Conservation (phyloP, 257 asterid species). For the Linderniella brevidens region DNA sequence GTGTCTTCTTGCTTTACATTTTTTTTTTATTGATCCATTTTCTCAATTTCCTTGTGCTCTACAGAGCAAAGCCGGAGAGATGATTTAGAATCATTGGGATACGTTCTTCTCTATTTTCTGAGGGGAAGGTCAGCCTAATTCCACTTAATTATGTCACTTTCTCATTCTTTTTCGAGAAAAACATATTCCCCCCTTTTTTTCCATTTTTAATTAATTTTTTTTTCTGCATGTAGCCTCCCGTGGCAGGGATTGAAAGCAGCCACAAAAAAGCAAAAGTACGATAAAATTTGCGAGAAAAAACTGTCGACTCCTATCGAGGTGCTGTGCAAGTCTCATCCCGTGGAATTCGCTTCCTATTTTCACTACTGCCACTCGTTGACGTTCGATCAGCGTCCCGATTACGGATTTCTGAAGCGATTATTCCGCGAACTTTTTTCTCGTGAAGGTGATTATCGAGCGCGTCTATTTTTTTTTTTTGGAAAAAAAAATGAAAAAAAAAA, state of each 20-base stretch:
- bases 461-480: too few relatives aligned
- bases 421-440: constrained; percentile 80
- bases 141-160: constrained; percentile 7
- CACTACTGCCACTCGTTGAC: constrained; percentile 92
- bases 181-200: too few relatives aligned
- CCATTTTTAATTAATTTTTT: background rate
- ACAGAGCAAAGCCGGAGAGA: constrained; percentile 94
- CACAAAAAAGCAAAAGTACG: constrained; percentile 93
- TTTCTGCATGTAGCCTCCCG: constrained; percentile 57
- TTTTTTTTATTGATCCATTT: constrained; percentile 4
- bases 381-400: constrained; percentile 92
- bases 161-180: background rate
- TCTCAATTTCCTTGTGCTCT: constrained; percentile 8
- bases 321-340: constrained; percentile 88
- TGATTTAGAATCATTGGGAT: constrained; percentile 93
- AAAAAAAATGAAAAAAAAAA: too few relatives aligned
- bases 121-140: constrained; percentile 99
- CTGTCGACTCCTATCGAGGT: constrained; percentile 94
- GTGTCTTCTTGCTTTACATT: background rate
- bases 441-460: constrained; percentile 44
- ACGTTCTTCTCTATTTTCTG: constrained; percentile 80
- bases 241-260: constrained; percentile 99
- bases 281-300: constrained; percentile 88
- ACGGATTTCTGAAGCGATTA: constrained; percentile 83
- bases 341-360: constrained; percentile 86